Evolutionary conservation across 2,329 filamentous ascomycete species (phyloP).

Genomic region (Colletotrichum theobromicola): DNA sequence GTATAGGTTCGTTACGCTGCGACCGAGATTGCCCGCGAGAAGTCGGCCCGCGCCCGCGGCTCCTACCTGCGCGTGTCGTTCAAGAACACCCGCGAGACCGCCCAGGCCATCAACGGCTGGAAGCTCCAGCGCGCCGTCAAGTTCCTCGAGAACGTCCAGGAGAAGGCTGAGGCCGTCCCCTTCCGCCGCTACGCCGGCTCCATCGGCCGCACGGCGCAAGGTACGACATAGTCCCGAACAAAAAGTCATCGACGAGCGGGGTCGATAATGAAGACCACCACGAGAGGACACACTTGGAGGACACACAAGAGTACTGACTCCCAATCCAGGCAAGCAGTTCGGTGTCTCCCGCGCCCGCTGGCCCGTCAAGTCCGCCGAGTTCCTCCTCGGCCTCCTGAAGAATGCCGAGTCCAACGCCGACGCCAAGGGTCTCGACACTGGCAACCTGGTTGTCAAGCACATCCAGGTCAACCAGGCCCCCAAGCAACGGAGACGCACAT

Average conservation of each 20-base stretch:
- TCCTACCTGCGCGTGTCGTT: constrained; percentile 99
- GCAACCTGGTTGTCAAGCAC: constrained; percentile 98
- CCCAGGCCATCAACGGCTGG: constrained; percentile 99
- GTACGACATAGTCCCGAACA: constrained; percentile 64
- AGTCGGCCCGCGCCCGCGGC: constrained; percentile 97
- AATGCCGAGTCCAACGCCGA: constrained; percentile 98
- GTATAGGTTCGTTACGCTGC: constrained; percentile 93
- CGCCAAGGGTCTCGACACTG: constrained; percentile 95
- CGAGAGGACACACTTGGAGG: not conserved
- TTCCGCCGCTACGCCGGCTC: constrained; percentile 97
- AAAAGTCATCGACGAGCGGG: not conserved
- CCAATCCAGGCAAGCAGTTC: constrained; percentile 87
- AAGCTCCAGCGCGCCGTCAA: constrained; percentile 93
- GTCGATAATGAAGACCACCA: constrained; percentile 5
- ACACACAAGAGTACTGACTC: not conserved
- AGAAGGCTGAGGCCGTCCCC: constrained; percentile 96
- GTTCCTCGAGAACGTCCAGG: constrained; percentile 98
- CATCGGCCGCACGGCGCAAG: constrained; percentile 96
- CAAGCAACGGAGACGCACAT: constrained; percentile 98
- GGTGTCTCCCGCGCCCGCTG: constrained; percentile 98
- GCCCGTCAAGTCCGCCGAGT: constrained; percentile 99
- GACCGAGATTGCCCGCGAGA: constrained; percentile 83
- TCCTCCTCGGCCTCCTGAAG: constrained; percentile 95
- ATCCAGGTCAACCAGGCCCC: constrained; percentile 99
- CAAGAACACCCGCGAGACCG: constrained; percentile 99